Percentiles rank a stretch among this genome's conserved stretches.
These are phyloP conservation scores for Fennellomyces sp. DNA, from an alignment of 371 early-diverging fungal genomes.

Conservation along the genomic window DNA sequence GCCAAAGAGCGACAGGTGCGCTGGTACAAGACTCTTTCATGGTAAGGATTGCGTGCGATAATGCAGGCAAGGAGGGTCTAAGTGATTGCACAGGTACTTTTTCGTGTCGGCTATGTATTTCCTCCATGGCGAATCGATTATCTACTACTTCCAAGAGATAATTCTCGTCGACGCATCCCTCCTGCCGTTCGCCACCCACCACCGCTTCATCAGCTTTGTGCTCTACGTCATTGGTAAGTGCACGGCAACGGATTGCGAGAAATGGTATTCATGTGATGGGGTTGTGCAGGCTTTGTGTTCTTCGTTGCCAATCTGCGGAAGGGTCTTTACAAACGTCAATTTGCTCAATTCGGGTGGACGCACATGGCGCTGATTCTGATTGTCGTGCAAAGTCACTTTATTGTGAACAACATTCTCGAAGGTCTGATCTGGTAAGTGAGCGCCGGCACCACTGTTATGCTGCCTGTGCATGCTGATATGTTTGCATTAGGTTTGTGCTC, in stretches of 20 bases:
- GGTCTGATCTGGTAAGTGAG: constrained; percentile 89
- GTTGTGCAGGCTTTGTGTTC: constrained; percentile 84
- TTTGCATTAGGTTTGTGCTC: constrained; percentile 79
- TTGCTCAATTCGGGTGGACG: constrained; percentile 94
- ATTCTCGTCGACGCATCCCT: constrained; percentile 83
- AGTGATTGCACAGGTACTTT: constrained; percentile 55
- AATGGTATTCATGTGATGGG: too few relatives aligned
- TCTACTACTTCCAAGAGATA: constrained; percentile 81
- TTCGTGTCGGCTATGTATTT: constrained; percentile 87
- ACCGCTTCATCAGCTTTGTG: constrained; percentile 91
- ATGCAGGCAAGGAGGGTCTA: neutral
- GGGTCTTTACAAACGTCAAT: constrained; percentile 88
- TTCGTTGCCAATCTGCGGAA: constrained; percentile 94
- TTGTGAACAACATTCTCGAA: constrained; percentile 95
- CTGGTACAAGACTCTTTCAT: constrained; percentile 92
- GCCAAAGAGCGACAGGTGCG: constrained; percentile 85
- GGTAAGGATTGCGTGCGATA: constrained; percentile 49
- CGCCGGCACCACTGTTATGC: neutral
- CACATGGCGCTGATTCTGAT: constrained; percentile 94
- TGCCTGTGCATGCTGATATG: neutral
- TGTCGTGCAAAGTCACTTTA: constrained; percentile 88
- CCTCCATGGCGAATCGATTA: constrained; percentile 91
- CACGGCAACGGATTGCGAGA: too few relatives aligned
- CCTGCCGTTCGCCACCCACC: constrained; percentile 88
- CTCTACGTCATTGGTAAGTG: constrained; percentile 80